phyloP scores from a whole-genome alignment of 139 green algal genomes.

The Zygnema cylindricum region DNA sequence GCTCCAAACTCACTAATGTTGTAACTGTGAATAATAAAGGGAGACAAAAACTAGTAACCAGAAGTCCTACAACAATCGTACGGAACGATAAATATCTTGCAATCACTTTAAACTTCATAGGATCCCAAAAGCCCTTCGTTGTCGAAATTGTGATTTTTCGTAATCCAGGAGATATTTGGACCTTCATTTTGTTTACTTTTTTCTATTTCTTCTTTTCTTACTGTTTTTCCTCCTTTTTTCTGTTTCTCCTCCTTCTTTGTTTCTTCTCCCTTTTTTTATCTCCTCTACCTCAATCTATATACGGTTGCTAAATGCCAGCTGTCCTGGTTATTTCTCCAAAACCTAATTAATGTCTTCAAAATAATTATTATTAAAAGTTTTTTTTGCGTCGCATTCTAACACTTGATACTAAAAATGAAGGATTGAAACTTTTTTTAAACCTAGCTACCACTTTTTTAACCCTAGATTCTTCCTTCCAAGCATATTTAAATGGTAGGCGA shows the following conservation, averaged over 20 bases:
- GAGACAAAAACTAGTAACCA: background rate
- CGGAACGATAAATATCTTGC: constrained; percentile 24
- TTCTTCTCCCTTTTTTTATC: background rate
- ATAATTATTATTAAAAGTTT: too few species aligned
- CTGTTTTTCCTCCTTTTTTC: background rate
- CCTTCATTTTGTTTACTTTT: background rate
- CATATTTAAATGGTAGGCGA: too few species aligned
- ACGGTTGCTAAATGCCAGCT: too few species aligned
- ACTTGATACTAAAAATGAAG: too few species aligned
- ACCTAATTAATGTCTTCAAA: background rate
- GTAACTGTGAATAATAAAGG: background rate
- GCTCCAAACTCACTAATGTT: background rate
- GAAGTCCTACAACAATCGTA: background rate
- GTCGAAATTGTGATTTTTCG: constrained; percentile 8
- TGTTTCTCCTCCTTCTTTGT: background rate
- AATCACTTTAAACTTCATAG: background rate
- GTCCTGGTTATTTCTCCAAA: background rate
- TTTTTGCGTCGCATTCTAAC: too few species aligned
- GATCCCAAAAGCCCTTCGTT: background rate
- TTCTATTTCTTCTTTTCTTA: background rate
- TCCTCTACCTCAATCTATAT: background rate
- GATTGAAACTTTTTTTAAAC: too few species aligned
- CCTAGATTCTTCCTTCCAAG: too few species aligned
- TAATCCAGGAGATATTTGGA: background rate
- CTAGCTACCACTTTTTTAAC: too few species aligned